Evolutionary conservation across 2,329 filamentous ascomycete species (phyloP).

Genomic region (Thielaviopsis punctulata): DNA sequence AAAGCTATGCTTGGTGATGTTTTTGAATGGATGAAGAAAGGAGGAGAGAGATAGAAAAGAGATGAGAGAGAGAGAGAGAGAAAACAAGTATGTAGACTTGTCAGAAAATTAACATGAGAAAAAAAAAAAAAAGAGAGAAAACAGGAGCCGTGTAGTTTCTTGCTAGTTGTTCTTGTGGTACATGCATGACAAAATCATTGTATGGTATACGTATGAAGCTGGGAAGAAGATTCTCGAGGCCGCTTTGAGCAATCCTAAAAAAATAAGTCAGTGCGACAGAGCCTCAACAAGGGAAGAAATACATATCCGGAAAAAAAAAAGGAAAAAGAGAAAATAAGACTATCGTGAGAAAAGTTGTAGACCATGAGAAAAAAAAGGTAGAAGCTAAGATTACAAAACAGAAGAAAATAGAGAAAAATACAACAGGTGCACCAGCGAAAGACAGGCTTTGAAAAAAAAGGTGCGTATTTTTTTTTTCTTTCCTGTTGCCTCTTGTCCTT

Average conservation of each 20-base stretch:
- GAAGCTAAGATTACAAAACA: too few relatives aligned
- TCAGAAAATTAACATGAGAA: not conserved
- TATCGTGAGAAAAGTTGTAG: not conserved
- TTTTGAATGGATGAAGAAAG: not conserved
- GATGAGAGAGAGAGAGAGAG: not conserved
- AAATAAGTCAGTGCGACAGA: not conserved
- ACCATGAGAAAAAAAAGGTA: not conserved
- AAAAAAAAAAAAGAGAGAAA: not conserved
- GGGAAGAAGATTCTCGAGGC: too few relatives aligned
- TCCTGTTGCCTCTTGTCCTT: not conserved
- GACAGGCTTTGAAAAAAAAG: not conserved
- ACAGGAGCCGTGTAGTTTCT: not conserved
- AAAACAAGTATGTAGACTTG: too few relatives aligned
- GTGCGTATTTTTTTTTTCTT: not conserved
- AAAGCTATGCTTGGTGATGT: not conserved
- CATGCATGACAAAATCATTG: not conserved
- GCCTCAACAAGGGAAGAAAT: not conserved
- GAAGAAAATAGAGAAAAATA: not conserved
- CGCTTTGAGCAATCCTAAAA: not conserved
- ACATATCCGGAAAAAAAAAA: conserved; percentile 7
- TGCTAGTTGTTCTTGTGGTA: not conserved
- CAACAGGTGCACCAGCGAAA: not conserved
- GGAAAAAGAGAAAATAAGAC: conserved; percentile 1
- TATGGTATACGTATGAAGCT: too few relatives aligned
- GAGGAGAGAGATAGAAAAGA: not conserved